These are phyloP conservation scores for Ophiosphaerella herpotricha DNA, from an alignment of 2,329 filamentous ascomycete genomes.

Conservation along the genomic window DNA sequence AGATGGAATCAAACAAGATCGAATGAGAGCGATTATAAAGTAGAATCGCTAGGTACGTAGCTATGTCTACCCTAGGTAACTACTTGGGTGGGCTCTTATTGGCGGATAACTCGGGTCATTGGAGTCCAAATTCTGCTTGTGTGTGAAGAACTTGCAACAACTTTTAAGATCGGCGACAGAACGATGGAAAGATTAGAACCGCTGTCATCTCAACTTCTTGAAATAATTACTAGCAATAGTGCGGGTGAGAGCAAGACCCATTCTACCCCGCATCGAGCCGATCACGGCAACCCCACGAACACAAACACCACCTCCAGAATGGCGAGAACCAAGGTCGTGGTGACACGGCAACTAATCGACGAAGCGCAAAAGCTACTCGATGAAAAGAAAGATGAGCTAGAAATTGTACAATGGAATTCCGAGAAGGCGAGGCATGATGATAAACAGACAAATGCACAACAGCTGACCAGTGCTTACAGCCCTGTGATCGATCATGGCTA, in stretches of 20 bases:
- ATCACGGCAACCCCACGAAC: constrained; percentile 15
- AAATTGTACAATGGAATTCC: constrained; percentile 36
- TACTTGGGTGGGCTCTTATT: constrained; percentile 12
- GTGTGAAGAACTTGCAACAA: background rate
- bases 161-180: background rate
- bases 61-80: no score
- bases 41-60: no score
- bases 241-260: background rate
- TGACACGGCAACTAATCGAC: constrained; percentile 32
- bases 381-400: constrained; percentile 18
- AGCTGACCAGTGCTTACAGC: constrained; percentile 20
- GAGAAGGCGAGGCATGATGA: constrained; percentile 19
- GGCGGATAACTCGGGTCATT: constrained; percentile 24
- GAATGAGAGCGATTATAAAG: no score
- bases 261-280: constrained; percentile 23
- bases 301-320: constrained; percentile 19
- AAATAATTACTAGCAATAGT: background rate
- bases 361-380: constrained; percentile 29
- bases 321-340: constrained; percentile 32
- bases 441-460: background rate
- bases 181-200: constrained; percentile 15
- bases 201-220: constrained; percentile 13
- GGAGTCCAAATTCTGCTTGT: constrained; percentile 2
- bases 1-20: background rate
- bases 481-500: constrained; percentile 35